A percentile compares a stretch with the other conserved stretches of the same genome.
Evolutionary conservation across 1,284 basidiomycete genomes (phyloP).

Genomic region (Omphalotus olearius): DNA sequence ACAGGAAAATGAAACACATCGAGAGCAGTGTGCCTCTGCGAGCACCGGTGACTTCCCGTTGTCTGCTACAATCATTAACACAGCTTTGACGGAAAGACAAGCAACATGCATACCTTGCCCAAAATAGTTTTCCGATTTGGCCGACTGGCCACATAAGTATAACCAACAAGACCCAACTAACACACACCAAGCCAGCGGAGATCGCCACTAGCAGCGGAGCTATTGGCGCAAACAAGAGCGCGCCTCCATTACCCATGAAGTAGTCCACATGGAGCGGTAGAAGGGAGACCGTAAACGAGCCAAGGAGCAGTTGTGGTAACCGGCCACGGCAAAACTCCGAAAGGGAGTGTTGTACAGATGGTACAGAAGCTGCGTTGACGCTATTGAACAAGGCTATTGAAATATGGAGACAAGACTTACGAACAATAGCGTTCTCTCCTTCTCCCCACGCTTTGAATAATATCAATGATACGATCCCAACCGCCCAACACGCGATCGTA

Average conservation of each 20-base stretch:
- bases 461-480: slow-evolving; percentile 57
- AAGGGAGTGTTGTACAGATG: slow-evolving; percentile 45
- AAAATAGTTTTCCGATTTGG: slow-evolving; percentile 27
- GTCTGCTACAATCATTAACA: neutral
- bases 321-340: slow-evolving; percentile 32
- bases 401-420: slow-evolving; percentile 8
- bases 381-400: neutral
- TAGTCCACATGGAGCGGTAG: slow-evolving; percentile 52
- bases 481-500: slow-evolving; percentile 63
- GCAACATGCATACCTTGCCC: slow-evolving; percentile 34
- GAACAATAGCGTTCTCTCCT: slow-evolving; percentile 27
- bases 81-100: neutral
- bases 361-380: slow-evolving; percentile 33
- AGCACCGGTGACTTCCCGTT: slow-evolving; percentile 28
- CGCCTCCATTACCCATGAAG: slow-evolving; percentile 57
- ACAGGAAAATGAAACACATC: slow-evolving; percentile 54
- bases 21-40: slow-evolving; percentile 51
- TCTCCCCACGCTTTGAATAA: slow-evolving; percentile 48
- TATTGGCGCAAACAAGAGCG: slow-evolving; percentile 43
- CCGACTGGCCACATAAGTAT: slow-evolving; percentile 40
- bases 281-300: slow-evolving; percentile 43
- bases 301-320: slow-evolving; percentile 38
- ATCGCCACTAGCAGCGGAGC: slow-evolving; percentile 53
- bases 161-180: slow-evolving; percentile 53
- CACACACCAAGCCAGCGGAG: slow-evolving; percentile 54